These are phyloP conservation scores for Rubroboletus pulcherrimus DNA, from an alignment of 768 basidiomycete species.

Conservation along the genomic window DNA sequence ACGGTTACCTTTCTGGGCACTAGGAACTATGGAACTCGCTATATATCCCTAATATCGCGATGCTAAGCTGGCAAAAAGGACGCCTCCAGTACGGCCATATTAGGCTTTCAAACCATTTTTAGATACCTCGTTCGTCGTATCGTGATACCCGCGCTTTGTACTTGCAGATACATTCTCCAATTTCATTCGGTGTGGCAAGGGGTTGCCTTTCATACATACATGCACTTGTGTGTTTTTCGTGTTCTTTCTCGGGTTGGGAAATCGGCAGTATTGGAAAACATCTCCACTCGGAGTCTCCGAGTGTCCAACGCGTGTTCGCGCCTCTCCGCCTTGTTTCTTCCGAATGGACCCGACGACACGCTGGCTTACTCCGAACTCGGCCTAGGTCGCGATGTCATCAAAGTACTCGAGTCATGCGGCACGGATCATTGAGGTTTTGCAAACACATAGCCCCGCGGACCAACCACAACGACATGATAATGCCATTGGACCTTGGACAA, in stretches of 20 bases:
- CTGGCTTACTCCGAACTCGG: background rate
- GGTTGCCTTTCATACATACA: slow-evolving; percentile 11
- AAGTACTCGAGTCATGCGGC: no score
- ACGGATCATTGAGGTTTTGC: no score
- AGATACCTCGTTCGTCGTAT: slow-evolving; percentile 11
- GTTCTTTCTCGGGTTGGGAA: background rate
- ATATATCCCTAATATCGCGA: slow-evolving; percentile 23
- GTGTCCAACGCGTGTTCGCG: background rate
- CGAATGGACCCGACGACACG: background rate
- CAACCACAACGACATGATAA: no score
- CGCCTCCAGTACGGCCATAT: background rate
- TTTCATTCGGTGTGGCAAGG: slow-evolving; percentile 17
- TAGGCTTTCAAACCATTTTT: background rate
- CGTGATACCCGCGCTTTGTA: slow-evolving; percentile 17
- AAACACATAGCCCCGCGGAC: no score
- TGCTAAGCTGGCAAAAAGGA: slow-evolving; percentile 6
- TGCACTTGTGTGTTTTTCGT: background rate
- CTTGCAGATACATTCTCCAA: background rate
- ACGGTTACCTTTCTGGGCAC: background rate
- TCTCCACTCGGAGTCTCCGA: no score
- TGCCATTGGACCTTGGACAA: no score
- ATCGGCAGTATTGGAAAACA: background rate
- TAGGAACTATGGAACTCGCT: slow-evolving; percentile 6
- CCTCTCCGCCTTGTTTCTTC: background rate
- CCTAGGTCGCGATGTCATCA: no score